Evolutionary conservation across 1,284 basidiomycete genomes (phyloP), one percentile per base, ranked within the genome.

Genomic region (Pholiota adiposa): DNA sequence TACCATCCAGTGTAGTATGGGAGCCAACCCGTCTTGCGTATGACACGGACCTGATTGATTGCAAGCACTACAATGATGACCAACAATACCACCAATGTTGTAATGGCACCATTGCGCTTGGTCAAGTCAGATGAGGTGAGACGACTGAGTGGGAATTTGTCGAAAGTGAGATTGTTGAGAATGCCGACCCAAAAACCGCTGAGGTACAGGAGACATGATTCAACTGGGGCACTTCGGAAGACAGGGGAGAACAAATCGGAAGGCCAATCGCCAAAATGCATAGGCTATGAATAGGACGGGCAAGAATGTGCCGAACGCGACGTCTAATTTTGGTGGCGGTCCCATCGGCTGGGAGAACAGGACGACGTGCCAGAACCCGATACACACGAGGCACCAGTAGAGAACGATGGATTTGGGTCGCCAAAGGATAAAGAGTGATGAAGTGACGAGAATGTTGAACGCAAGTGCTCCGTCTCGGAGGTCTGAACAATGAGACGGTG

Each of bases 331-430:
- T 23, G 90, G 92, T 7, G 91, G 92, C 23, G 82, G 83, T 1
- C 78, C 79, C 29, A 82, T 83, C 1, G 92, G 91, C 69, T 95
- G 90, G 1, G 90, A 92, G 65, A 93, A 93, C 25, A 96, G 80
- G 1, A 84, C 80, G 59, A 94, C 80, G 67, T 96, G 93, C 94
- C 94, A 96, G 71, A 86, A 96, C 0, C 94, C 94, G 48, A 95
- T 87, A 75, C 88, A 93, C 2, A 94, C 85, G 16, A 96, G 77
- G 61, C 83, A 88, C 90, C 89, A 92, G 75, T 83, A 93, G 4
- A 86, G 76, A 27, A 92, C 79, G 63, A 93, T 83, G 2, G 88
- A 80, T 68, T 81, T 85, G 0, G 92, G 92, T 2, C 90, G 86
- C 44, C 96, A 77, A 51, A 95, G 70, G 38, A 93, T 78, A 67